These are phyloP conservation scores for Boechera retrofracta DNA, from an alignment of 345 rosid genomes.

Conservation along the genomic window DNA sequence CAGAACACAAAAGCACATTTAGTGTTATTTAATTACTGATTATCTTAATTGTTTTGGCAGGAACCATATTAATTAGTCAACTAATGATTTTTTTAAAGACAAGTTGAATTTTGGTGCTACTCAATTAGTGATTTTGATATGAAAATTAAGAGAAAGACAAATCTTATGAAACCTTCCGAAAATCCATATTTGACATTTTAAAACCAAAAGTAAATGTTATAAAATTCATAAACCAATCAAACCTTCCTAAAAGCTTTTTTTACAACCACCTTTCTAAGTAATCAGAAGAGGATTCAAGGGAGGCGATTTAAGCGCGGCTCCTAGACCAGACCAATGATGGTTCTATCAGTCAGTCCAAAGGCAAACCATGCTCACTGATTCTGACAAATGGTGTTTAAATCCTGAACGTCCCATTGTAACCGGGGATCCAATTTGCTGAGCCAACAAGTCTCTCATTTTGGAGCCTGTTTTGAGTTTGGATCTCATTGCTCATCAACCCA, in stretches of 20 bases:
- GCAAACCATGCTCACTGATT: slow-evolving; percentile 19
- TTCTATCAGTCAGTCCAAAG: slow-evolving; percentile 5
- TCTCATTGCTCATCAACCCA: slow-evolving; percentile 73
- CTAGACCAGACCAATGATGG: slow-evolving; percentile 28
- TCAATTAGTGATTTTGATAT: neutral
- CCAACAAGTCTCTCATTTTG: slow-evolving; percentile 75
- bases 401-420: slow-evolving; percentile 75
- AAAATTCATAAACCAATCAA: slow-evolving; percentile 31
- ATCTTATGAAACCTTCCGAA: slow-evolving; percentile 9
- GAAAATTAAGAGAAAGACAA: neutral
- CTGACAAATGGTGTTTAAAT: slow-evolving; percentile 49
- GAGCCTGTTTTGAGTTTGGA: slow-evolving; percentile 62
- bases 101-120: neutral
- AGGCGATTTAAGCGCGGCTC: slow-evolving; percentile 7
- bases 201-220: slow-evolving; percentile 23
- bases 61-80: neutral
- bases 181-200: slow-evolving; percentile 33
- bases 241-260: slow-evolving; percentile 38
- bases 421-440: slow-evolving; percentile 63
- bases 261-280: slow-evolving; percentile 41
- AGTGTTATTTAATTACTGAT: neutral
- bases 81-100: slow-evolving; percentile 9
- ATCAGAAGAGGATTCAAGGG: slow-evolving; percentile 20
- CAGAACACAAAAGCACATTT: neutral
- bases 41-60: neutral